These are phyloP conservation scores for Herpetospermum pedunculosum DNA, from an alignment of 306 rosid species.

Conservation along the genomic window DNA sequence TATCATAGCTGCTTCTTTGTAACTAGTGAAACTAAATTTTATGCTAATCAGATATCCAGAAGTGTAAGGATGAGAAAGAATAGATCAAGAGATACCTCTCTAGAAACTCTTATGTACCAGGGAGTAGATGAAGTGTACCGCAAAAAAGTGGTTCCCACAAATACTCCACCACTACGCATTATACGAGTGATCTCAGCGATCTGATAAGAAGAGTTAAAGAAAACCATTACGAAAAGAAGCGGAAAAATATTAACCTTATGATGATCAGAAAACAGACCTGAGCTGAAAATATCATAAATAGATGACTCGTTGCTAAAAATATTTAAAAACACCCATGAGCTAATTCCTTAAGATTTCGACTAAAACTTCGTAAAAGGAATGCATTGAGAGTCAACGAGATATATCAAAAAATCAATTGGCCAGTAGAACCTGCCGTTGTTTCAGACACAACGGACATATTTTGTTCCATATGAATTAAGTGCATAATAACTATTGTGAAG, in stretches of 20 bases:
- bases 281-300: background rate
- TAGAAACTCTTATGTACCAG: conserved; percentile 29
- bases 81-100: conserved; percentile 39
- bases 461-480: background rate
- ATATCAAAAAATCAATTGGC: background rate
- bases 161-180: conserved; percentile 66
- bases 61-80: background rate
- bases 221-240: conserved; percentile 11
- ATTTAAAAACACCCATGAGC: background rate
- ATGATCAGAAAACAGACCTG: background rate
- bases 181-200: conserved; percentile 69
- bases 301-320: background rate
- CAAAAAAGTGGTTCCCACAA: conserved; percentile 87
- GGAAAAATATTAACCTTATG: background rate
- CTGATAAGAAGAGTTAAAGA: conserved; percentile 20
- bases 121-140: conserved; percentile 60
- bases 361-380: background rate
- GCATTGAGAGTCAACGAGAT: background rate
- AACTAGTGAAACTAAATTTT: background rate
- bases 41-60: background rate
- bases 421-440: background rate
- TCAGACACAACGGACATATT: background rate
- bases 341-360: background rate
- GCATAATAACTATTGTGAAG: background rate
- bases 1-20: background rate